Evolutionary conservation across 805 yeast species (phyloP).

Genomic region (Ogataea wickerhamii): DNA sequence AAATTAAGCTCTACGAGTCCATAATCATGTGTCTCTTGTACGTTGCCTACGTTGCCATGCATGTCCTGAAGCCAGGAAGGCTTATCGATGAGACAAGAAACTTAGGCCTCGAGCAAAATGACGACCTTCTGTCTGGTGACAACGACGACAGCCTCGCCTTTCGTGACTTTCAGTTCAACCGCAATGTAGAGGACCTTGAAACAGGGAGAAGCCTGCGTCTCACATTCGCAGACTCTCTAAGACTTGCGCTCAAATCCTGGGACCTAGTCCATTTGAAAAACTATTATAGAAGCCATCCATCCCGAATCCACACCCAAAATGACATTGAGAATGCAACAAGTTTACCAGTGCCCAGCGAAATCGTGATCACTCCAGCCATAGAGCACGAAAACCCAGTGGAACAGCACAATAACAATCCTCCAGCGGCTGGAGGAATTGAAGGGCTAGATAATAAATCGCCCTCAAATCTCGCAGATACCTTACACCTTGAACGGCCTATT

Average conservation of each 20-base stretch:
- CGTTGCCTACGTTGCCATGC: slow-evolving; percentile 51
- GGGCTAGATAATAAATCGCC: too few relatives aligned
- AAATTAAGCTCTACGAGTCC: slow-evolving; percentile 54
- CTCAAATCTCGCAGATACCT: slow-evolving; percentile 1
- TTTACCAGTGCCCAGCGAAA: slow-evolving; percentile 8
- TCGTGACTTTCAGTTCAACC: slow-evolving; percentile 18
- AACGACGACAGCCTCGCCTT: slow-evolving; percentile 2
- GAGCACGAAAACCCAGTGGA: background rate
- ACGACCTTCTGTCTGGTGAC: background rate
- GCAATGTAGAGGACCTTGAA: slow-evolving; percentile 28
- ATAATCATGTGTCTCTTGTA: slow-evolving; percentile 54
- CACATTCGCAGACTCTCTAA: slow-evolving; percentile 32
- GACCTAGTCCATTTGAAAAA: slow-evolving; percentile 15
- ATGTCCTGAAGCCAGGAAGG: slow-evolving; percentile 19
- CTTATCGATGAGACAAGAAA: slow-evolving; percentile 22
- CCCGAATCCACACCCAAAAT: background rate
- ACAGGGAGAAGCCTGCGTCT: slow-evolving; percentile 25
- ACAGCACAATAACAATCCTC: background rate
- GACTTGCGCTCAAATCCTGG: slow-evolving; percentile 22
- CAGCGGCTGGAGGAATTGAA: background rate
- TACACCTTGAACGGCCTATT: slow-evolving; percentile 3
- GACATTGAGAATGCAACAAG: slow-evolving; percentile 2
- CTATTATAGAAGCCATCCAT: slow-evolving; percentile 3
- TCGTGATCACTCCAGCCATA: slow-evolving; percentile 16
- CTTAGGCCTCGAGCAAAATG: background rate